phyloP scores from a whole-genome alignment of 192 early-diverging fungal genomes.

The Cetraspora pellucida region DNA sequence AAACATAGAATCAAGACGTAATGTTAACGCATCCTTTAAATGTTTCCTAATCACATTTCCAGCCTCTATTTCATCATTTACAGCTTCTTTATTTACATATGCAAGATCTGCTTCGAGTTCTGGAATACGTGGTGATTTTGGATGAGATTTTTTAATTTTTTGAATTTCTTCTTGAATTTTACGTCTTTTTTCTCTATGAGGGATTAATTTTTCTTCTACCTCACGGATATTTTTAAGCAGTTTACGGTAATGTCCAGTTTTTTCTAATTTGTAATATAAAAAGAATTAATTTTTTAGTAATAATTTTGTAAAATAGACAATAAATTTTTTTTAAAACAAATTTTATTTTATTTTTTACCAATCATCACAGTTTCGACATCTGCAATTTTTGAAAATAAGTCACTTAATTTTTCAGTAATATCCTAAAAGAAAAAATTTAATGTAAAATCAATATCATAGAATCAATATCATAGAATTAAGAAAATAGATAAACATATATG shows the following conservation, averaged over 20 bases:
- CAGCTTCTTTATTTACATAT: conserved; percentile 37
- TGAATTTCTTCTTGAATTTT: conserved; percentile 32
- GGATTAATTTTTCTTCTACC: conserved; percentile 19
- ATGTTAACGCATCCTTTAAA: conserved; percentile 41
- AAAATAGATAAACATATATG: neutral
- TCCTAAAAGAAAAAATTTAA: conserved; percentile 3
- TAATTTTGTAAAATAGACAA: neutral
- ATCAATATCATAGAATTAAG: neutral
- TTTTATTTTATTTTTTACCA: conserved; percentile 10
- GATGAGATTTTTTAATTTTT: conserved; percentile 28
- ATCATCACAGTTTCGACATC: conserved; percentile 22
- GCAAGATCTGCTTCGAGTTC: conserved; percentile 42
- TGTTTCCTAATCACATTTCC: conserved; percentile 42
- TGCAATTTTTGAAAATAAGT: conserved; percentile 21
- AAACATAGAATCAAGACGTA: conserved; percentile 44
- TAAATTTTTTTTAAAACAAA: neutral
- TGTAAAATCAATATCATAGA: neutral
- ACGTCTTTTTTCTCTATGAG: conserved; percentile 13
- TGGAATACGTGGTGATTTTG: conserved; percentile 29
- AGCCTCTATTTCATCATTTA: conserved; percentile 39
- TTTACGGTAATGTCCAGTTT: conserved; percentile 31
- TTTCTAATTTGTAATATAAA: conserved; percentile 7
- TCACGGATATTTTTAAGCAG: conserved; percentile 32
- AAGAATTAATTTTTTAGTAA: neutral
- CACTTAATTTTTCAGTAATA: conserved; percentile 28